phyloP scores from a whole-genome alignment of 106 monocot genomes.

The Acorus gramineus region DNA sequence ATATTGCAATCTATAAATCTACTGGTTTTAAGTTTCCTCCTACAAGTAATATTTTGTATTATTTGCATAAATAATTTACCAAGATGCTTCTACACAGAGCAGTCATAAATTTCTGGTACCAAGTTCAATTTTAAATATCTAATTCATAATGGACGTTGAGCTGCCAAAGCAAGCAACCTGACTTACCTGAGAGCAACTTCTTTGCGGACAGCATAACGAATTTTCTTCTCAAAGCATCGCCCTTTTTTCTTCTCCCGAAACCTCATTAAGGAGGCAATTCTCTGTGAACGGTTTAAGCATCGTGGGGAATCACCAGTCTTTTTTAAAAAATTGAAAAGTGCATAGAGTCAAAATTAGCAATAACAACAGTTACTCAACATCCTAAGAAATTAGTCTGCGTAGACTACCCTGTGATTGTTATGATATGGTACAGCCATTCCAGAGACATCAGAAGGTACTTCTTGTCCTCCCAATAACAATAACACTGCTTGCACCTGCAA shows the following conservation, averaged over 20 bases:
- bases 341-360: neutral
- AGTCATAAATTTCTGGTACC: neutral
- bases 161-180: no score
- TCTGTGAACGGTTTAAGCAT: conserved; percentile 58
- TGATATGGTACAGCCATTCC: conserved; percentile 10
- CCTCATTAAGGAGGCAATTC: conserved; percentile 74
- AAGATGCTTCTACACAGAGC: no score
- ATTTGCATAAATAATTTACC: no score
- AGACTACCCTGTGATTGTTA: conserved; percentile 41
- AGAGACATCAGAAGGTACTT: conserved; percentile 37
- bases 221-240: conserved; percentile 85
- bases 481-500: conserved; percentile 89
- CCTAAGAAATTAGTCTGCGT: neutral
- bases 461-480: conserved; percentile 65
- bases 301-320: conserved; percentile 71
- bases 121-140: neutral
- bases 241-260: conserved; percentile 88
- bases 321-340: conserved; percentile 3
- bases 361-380: neutral
- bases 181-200: conserved; percentile 83
- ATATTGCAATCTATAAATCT: no score
- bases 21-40: no score
- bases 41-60: no score
- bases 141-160: neutral
- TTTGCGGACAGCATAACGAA: conserved; percentile 68